Conservation (phyloP, 1,284 basidiomycete genomes). For the Ganoderma resinaceum region DNA sequence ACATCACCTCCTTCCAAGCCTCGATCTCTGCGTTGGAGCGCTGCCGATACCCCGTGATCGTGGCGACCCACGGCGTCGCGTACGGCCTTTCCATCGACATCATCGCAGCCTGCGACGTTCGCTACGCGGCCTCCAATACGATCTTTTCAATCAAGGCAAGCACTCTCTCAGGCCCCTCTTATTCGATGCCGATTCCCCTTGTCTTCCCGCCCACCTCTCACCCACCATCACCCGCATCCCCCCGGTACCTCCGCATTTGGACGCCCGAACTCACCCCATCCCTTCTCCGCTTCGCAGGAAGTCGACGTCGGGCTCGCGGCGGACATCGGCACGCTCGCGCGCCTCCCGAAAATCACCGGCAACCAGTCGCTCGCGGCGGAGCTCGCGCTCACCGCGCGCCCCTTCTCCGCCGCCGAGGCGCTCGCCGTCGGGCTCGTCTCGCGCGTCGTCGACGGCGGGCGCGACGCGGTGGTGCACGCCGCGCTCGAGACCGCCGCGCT, state of each 20-base stretch:
- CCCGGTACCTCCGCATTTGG: background rate
- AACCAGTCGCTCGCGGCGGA: conserved; percentile 85
- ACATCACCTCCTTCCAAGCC: conserved; percentile 75
- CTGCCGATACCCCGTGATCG: conserved; percentile 87
- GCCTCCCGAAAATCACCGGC: conserved; percentile 82
- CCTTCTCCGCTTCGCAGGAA: conserved; percentile 60
- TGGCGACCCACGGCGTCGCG: conserved; percentile 79
- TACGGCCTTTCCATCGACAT: conserved; percentile 85
- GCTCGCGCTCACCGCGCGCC: conserved; percentile 79
- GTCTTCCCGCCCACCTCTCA: background rate
- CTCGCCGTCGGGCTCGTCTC: conserved; percentile 81
- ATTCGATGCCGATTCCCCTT: no score
- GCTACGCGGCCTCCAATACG: conserved; percentile 71
- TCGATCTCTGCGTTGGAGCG: conserved; percentile 74
- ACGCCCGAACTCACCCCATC: background rate
- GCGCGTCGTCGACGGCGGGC: conserved; percentile 72
- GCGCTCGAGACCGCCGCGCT: conserved; percentile 72
- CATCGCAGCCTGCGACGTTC: conserved; percentile 82
- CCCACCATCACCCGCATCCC: background rate
- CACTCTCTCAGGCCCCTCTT: background rate
- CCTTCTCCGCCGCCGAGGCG: conserved; percentile 79
- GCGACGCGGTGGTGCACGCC: conserved; percentile 60
- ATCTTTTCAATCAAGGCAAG: conserved; percentile 81
- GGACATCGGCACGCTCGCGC: conserved; percentile 90
- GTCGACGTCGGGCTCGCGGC: conserved; percentile 91